Evolutionary conservation across 768 basidiomycete species (phyloP).

Genomic region (Favolaschia claudopus): DNA sequence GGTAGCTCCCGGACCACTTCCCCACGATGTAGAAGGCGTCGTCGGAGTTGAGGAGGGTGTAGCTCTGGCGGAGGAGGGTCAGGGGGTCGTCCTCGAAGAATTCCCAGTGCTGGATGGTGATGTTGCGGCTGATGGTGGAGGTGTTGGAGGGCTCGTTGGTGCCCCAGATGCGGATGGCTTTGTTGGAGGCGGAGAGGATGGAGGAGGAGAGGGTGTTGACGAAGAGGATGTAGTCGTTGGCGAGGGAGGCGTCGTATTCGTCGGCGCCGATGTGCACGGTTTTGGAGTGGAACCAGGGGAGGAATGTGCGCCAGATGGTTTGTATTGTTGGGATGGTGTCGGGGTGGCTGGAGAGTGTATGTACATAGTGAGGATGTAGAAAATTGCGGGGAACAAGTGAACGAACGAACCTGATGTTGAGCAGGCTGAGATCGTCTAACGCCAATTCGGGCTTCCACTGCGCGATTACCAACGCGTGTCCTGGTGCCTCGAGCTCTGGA

Average conservation of each 20-base stretch:
- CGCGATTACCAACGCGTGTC: constrained; percentile 22
- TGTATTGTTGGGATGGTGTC: constrained; percentile 26
- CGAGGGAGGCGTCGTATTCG: constrained; percentile 23
- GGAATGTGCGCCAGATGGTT: constrained; percentile 21
- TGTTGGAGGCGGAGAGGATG: constrained; percentile 12
- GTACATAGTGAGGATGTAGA: neutral
- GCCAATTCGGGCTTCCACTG: constrained; percentile 28
- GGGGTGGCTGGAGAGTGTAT: constrained; percentile 1
- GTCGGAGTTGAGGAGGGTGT: constrained; percentile 22
- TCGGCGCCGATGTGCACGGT: constrained; percentile 27
- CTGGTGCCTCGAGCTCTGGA: constrained; percentile 23
- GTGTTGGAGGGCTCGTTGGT: constrained; percentile 25
- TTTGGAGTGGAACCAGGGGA: constrained; percentile 27
- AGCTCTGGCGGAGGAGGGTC: constrained; percentile 11
- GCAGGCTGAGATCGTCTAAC: constrained; percentile 24
- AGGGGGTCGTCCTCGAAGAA: constrained; percentile 27
- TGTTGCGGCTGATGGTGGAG: constrained; percentile 22
- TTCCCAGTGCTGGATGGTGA: constrained; percentile 29
- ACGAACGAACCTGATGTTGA: constrained; percentile 23
- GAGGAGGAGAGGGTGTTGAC: constrained; percentile 24
- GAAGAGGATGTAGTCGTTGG: constrained; percentile 23
- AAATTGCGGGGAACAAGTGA: too few relatives aligned
- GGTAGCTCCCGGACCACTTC: constrained; percentile 26
- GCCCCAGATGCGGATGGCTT: constrained; percentile 28
- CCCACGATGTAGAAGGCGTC: constrained; percentile 25